Base-by-base conservation (phyloP, 176 grass and related monocot genomes). In the Oryza punctata region DNA sequence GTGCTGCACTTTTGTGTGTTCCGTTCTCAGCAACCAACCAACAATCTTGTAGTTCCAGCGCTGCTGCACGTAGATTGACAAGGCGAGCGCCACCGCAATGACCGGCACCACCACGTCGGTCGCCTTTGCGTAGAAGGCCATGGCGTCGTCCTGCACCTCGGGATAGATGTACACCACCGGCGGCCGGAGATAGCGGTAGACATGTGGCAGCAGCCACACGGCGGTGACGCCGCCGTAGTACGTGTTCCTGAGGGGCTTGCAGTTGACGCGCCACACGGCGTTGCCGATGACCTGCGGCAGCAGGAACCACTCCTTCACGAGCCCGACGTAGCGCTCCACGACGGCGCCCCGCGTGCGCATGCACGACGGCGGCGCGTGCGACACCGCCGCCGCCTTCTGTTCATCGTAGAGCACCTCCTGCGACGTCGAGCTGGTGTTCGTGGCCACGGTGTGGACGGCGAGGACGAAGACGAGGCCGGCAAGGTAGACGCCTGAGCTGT, bases 221-320 rank as follows among this genome's bases (percentile, higher is more conserved):
- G 70, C 81, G 13, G 90, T 92, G 79, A 92, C 69, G n/a, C 87
- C 90, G 13, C 71, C 82, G 54, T 92, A 92, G 78, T 89, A 89
- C 27, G 63, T 32, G 68, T 80, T 81, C 26, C 50, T 80, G 43
- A 89, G 72, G 30, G 90, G 87, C 69, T 84, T 89, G 90, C 87
- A 89, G 45, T 89, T 82, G 24, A 89, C 83, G 32, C 83, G 71
- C 90, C 90, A 92, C 40, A 92, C 54, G 69, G 82, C 69, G 41
- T 92, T 92, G 45, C 87, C 87, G 18, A 92, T 81, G 18, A 92
- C 79, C 78, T 89, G 90, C 75, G 90, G 80, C 28, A 92, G 90
- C 50, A 92, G 61, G 63, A 92, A 89, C 71, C 88, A 92, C 43
- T 92, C 87, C 75, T 84, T 87, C 57, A 77, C 63, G 10, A 89